Evolutionary conservation across 306 rosid species (phyloP).

Genomic region (Lupinus albus): DNA sequence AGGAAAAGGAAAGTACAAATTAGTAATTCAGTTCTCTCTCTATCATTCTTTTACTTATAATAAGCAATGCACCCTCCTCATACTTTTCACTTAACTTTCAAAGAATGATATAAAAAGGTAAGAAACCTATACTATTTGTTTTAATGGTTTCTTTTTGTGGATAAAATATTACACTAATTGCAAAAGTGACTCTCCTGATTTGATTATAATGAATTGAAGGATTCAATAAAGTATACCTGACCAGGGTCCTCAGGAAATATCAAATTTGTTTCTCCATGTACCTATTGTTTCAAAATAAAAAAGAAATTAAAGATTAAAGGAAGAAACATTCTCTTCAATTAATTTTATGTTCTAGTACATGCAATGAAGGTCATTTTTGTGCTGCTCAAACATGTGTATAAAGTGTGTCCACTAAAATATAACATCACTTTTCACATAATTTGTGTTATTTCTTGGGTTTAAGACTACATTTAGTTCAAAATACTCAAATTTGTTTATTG

Average conservation of each 20-base stretch:
- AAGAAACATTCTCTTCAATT: background rate
- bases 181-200: constrained; percentile 33
- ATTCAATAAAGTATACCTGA: constrained; percentile 52
- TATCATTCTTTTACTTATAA: constrained; percentile 45
- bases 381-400: too few species aligned
- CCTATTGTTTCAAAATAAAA: constrained; percentile 37
- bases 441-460: too few species aligned
- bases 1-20: background rate
- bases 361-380: too few species aligned
- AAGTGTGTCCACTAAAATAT: too few species aligned
- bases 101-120: constrained; percentile 39
- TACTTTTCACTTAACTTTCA: constrained; percentile 40
- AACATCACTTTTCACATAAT: too few species aligned
- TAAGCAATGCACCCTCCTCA: constrained; percentile 40
- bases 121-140: constrained; percentile 38
- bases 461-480: too few species aligned
- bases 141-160: constrained; percentile 9
- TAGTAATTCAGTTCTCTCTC: constrained; percentile 27
- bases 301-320: background rate
- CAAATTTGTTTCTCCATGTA: constrained; percentile 50
- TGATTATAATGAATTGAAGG: constrained; percentile 44
- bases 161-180: constrained; percentile 37
- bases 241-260: constrained; percentile 66
- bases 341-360: background rate
- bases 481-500: too few species aligned